phyloP scores from a whole-genome alignment of 2,329 filamentous ascomycete genomes.

The Exophiala sideris region DNA sequence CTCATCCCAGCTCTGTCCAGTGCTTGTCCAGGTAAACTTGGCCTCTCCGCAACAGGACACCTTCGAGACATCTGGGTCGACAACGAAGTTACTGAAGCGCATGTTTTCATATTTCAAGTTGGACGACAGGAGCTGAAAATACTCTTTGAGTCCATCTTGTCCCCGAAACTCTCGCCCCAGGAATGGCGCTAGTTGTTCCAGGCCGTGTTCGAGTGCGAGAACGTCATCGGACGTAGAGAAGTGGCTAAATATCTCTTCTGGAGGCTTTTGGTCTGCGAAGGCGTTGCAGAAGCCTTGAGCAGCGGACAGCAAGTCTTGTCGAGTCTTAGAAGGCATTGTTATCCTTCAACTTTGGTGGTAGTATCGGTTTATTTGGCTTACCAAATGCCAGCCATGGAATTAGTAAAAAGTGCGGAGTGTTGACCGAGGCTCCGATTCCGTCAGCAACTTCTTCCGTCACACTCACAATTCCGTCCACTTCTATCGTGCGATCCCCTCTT shows the following conservation, averaged over 20 bases:
- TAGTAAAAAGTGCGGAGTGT: slow-evolving; percentile 15
- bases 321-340: slow-evolving; percentile 16
- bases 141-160: slow-evolving; percentile 33
- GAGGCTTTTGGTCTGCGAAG: slow-evolving; percentile 31
- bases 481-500: slow-evolving; percentile 9
- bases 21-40: slow-evolving; percentile 35
- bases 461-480: slow-evolving; percentile 8
- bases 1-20: slow-evolving; percentile 40
- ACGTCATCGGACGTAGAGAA: slow-evolving; percentile 34
- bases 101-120: slow-evolving; percentile 36
- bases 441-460: slow-evolving; percentile 8
- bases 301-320: slow-evolving; percentile 28
- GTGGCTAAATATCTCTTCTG: slow-evolving; percentile 32
- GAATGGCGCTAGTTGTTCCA: slow-evolving; percentile 40
- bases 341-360: neutral
- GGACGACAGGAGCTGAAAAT: slow-evolving; percentile 36
- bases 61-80: slow-evolving; percentile 34
- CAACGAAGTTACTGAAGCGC: slow-evolving; percentile 38
- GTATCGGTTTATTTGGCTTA: slow-evolving; percentile 1
- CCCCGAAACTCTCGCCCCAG: slow-evolving; percentile 42
- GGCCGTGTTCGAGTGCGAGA: slow-evolving; percentile 40
- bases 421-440: slow-evolving; percentile 20
- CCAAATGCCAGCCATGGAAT: slow-evolving; percentile 7
- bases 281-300: slow-evolving; percentile 32
- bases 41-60: slow-evolving; percentile 36